Evolutionary conservation across 1,284 basidiomycete genomes (phyloP), one percentile per base, ranked within the genome.

Genomic region (Ustilago curta): DNA sequence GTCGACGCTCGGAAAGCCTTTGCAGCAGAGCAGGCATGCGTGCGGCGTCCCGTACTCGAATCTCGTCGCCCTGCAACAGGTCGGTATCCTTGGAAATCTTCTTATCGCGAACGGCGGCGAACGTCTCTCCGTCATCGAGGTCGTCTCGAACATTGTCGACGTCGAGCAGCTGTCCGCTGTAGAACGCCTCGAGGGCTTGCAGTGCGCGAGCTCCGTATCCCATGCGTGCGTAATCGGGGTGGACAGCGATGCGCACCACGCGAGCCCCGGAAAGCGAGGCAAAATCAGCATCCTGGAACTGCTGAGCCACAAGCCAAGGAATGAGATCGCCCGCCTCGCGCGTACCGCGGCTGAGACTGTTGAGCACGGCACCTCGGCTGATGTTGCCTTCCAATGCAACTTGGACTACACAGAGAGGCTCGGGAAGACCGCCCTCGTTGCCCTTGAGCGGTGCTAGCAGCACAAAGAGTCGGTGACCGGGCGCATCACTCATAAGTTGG

Each of bases 211-310:
- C 90, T 14, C 97, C 97, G 83, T 99, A 99, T 5, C 97, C 97
- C 95, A 98, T 98, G 19, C 76, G 59, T 31, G 92, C 90, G 82
- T 97, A 97, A 84, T 98, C 95, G 0, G 96, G 96, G 86, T 97
- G 94, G n/a, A 93, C 95, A 31, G 97, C 97, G 63, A 99, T 92
- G 60, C 97, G 88, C 21, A 99, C 96, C 23, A 99, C 87, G 53
- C 97, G 88, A 3, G 93, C 96, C 0, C 97, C 97, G 32, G 93
- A 95, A 74, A 99, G 87, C 39, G 65, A 71, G 3, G 94, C 96
- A 86, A 99, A 99, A 85, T 93, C 92, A 77, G 90, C 91, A 85
- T 99, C 97, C 87, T 98, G 95, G 88, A 94, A 99, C 87, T 97
- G 95, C 85, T 96, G 94, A 42, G 93, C 91, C 39, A 99, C 88